Percentiles rank a stretch among this genome's conserved stretches.
phyloP scores from a whole-genome alignment of 202 grass and related monocot species.

The Brachypodium distachyon region DNA sequence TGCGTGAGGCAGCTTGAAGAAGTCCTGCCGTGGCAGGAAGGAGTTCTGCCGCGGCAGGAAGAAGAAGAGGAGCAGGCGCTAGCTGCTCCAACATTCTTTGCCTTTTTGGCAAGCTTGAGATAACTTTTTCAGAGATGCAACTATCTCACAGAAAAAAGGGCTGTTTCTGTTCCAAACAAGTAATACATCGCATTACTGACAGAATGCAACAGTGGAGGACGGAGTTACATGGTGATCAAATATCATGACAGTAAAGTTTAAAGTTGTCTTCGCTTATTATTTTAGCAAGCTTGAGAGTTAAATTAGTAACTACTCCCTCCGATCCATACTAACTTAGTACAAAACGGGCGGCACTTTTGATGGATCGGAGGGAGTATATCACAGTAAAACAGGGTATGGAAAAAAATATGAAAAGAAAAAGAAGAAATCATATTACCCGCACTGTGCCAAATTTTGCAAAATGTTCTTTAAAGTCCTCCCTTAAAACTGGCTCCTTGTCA shows the following conservation, averaged over 20 bases:
- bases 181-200: neutral
- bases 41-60: no score
- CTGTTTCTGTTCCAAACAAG: neutral
- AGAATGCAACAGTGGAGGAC: neutral
- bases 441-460: conserved; percentile 82
- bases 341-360: no score
- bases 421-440: conserved; percentile 53
- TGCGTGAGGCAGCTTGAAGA: no score
- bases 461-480: conserved; percentile 72
- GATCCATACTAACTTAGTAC: no score
- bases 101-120: neutral
- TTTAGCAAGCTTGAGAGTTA: neutral
- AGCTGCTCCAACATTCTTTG: no score
- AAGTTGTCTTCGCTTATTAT: neutral
- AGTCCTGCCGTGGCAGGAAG: no score
- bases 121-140: neutral
- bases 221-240: neutral
- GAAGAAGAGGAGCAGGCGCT: no score
- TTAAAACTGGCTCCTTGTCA: conserved; percentile 31
- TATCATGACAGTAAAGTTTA: neutral
- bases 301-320: neutral
- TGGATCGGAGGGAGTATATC: no score
- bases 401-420: neutral
- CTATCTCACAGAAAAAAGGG: neutral
- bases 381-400: neutral